A percentile compares a stretch with the other conserved stretches of the same genome.
Conservation (phyloP, 495 filamentous ascomycete genomes). For the Trichoderma parareesei region DNA sequence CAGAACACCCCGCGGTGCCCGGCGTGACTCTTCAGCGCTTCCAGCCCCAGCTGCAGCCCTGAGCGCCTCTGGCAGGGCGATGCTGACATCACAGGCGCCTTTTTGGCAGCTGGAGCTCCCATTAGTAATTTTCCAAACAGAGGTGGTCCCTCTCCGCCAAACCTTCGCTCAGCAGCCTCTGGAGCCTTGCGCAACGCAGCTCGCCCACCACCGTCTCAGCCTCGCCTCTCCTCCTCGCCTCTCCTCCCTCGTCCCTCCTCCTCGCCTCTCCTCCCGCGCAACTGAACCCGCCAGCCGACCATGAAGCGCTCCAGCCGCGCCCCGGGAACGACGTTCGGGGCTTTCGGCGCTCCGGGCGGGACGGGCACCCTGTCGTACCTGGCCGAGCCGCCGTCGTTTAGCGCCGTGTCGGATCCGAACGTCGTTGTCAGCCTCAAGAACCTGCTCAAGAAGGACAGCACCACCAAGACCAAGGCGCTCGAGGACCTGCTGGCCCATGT, state of each 20-base stretch:
- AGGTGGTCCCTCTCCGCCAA: background rate
- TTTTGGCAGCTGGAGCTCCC: background rate
- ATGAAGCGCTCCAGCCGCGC: conserved; percentile 18
- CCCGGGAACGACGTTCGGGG: conserved; percentile 31
- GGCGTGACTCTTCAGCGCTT: conserved; percentile 6
- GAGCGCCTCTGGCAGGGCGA: conserved; percentile 1
- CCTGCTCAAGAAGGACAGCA: conserved; percentile 83
- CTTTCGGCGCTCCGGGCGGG: conserved; percentile 28
- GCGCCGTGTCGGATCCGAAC: conserved; percentile 65
- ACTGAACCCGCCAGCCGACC: background rate
- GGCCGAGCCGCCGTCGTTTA: conserved; percentile 74
- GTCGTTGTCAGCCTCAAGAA: conserved; percentile 86
- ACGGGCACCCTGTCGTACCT: conserved; percentile 68
- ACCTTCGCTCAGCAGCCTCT: background rate
- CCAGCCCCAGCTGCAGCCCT: background rate
- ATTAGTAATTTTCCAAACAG: conserved; percentile 1
- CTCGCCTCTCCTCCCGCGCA: background rate
- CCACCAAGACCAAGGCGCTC: conserved; percentile 85
- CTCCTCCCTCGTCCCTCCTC: conserved; percentile 13
- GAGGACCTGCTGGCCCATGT: conserved; percentile 71
- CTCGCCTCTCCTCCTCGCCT: background rate
- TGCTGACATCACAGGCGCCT: conserved; percentile 8
- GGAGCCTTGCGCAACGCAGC: background rate
- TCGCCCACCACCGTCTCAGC: conserved; percentile 13
- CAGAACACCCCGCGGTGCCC: background rate